These are phyloP conservation scores for Puccinellia tenuiflora DNA, from an alignment of 176 grass and related monocot genomes.

Conservation along the genomic window DNA sequence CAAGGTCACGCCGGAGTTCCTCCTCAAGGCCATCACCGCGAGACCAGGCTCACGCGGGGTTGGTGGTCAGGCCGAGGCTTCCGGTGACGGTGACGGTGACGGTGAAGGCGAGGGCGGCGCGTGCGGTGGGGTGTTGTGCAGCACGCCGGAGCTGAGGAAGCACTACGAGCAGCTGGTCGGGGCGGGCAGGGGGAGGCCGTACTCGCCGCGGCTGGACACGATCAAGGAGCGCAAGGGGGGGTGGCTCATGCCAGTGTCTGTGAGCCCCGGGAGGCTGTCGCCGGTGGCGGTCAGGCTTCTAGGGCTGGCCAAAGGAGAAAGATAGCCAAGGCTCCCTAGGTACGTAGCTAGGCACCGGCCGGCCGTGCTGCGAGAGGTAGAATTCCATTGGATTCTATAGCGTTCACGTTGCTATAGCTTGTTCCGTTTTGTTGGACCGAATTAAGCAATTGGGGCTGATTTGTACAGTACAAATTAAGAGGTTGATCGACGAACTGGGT, in stretches of 20 bases:
- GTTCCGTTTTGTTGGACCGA: background rate
- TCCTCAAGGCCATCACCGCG: slow-evolving; percentile 39
- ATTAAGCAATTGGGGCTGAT: background rate
- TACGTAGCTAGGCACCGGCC: background rate
- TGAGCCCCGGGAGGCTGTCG: slow-evolving; percentile 40
- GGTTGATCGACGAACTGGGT: background rate
- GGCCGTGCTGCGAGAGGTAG: background rate
- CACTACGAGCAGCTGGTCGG: slow-evolving; percentile 92
- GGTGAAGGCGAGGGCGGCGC: background rate
- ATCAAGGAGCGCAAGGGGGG: slow-evolving; percentile 62
- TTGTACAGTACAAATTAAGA: background rate
- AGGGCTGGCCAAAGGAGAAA: slow-evolving; percentile 20
- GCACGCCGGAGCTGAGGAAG: slow-evolving; percentile 93
- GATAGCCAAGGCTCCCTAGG: slow-evolving; percentile 3
- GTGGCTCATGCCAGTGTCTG: background rate
- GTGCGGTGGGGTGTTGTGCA: slow-evolving; percentile 41
- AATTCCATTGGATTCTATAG: background rate
- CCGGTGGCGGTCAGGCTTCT: slow-evolving; percentile 52
- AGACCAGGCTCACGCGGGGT: background rate
- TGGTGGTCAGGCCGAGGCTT: background rate
- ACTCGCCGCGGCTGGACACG: slow-evolving; percentile 76
- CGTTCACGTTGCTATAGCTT: background rate
- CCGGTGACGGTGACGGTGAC: background rate
- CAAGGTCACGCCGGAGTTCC: slow-evolving; percentile 73
- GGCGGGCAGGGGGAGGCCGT: slow-evolving; percentile 38